Evolutionary conservation across 2,329 filamentous ascomycete species (phyloP).

Genomic region (Capronia coronata): DNA sequence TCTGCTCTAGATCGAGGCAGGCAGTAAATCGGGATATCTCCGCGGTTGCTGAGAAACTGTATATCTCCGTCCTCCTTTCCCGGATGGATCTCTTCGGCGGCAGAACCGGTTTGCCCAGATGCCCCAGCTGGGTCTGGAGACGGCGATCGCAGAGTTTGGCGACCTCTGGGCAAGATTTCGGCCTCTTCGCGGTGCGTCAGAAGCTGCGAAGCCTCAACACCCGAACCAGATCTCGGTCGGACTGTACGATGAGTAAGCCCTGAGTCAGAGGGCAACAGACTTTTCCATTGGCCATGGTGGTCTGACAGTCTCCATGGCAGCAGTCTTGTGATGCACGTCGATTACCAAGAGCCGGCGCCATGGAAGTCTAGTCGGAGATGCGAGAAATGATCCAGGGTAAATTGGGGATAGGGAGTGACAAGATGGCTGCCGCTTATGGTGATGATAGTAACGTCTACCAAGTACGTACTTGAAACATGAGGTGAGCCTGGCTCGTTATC

Average conservation of each 20-base stretch:
- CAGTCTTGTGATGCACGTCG: slow-evolving; percentile 26
- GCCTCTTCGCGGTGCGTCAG: too few relatives aligned
- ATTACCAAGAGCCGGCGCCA: slow-evolving; percentile 26
- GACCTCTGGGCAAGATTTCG: too few relatives aligned
- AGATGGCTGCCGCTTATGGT: too few relatives aligned
- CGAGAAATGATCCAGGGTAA: slow-evolving; percentile 8
- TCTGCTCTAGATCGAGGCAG: neutral
- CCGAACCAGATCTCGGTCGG: slow-evolving; percentile 14
- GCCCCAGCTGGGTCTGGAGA: too few relatives aligned
- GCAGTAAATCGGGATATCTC: neutral
- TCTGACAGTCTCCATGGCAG: slow-evolving; percentile 17
- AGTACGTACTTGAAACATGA: neutral
- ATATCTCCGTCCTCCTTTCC: too few relatives aligned
- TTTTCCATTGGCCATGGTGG: slow-evolving; percentile 17
- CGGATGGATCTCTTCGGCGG: too few relatives aligned
- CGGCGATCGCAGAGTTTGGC: too few relatives aligned
- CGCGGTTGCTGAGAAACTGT: too few relatives aligned
- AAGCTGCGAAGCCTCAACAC: neutral
- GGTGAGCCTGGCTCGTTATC: too few relatives aligned
- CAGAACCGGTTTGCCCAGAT: too few relatives aligned
- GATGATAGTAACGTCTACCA: too few relatives aligned
- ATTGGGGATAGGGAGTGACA: neutral
- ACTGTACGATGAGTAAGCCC: slow-evolving; percentile 26
- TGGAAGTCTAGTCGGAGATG: slow-evolving; percentile 8
- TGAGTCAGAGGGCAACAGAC: slow-evolving; percentile 14